A percentile compares a stretch with the other conserved stretches of the same genome.
Evolutionary conservation across 768 basidiomycete genomes (phyloP).

Genomic region (Pleurotus ostreatus): DNA sequence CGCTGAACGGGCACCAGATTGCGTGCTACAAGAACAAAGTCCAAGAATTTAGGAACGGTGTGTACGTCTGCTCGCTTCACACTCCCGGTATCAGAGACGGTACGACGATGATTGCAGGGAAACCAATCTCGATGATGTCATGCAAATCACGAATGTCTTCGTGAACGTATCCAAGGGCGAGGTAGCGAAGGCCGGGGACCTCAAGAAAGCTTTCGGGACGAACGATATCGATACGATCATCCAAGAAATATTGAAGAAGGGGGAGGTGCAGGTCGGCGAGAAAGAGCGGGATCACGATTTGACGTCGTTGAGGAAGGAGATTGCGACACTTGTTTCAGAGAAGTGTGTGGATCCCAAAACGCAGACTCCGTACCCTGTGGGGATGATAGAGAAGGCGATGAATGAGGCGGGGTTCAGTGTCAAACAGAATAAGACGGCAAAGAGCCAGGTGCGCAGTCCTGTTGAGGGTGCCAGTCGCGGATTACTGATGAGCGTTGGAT

Average conservation of each 20-base stretch:
- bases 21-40: constrained; percentile 99
- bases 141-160: constrained; percentile 96
- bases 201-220: constrained; percentile 89
- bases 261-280: constrained; percentile 95
- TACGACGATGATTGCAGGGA: constrained; percentile 46
- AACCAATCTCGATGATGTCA: constrained; percentile 89
- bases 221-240: constrained; percentile 68
- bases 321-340: constrained; percentile 90
- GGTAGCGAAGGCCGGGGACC: constrained; percentile 82
- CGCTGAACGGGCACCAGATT: constrained; percentile 42
- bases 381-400: constrained; percentile 99
- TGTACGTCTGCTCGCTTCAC: constrained; percentile 45
- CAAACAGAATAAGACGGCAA: constrained; percentile 84
- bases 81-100: not conserved
- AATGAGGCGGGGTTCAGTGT: constrained; percentile 91
- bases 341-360: constrained; percentile 94
- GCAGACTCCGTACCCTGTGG: constrained; percentile 85
- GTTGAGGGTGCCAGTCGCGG: not conserved
- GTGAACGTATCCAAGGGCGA: constrained; percentile 96
- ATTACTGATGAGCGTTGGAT: not conserved
- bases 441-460: constrained; percentile 69
- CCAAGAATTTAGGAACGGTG: constrained; percentile 90
- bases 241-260: constrained; percentile 91
- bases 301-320: constrained; percentile 76
- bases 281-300: constrained; percentile 95